These are phyloP conservation scores for Passiflora organensis DNA, from an alignment of 345 rosid species.

Conservation along the genomic window DNA sequence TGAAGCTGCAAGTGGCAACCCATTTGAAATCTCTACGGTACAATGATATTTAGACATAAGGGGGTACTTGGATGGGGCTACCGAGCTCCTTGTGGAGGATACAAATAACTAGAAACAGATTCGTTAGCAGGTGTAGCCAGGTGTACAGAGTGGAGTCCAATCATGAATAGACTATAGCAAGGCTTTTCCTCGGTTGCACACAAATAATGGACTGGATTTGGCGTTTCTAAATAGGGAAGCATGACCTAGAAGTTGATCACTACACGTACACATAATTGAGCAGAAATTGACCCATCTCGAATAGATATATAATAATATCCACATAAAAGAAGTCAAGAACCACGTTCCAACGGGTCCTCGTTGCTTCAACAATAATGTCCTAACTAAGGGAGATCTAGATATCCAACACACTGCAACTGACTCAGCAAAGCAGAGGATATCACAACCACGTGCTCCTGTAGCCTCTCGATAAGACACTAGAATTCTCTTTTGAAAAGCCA, in stretches of 20 bases:
- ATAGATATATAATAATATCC: background rate
- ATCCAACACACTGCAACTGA: background rate
- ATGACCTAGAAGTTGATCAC: background rate
- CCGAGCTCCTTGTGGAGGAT: too few relatives aligned
- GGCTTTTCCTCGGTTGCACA: background rate
- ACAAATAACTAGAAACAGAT: too few relatives aligned
- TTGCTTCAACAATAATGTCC: background rate
- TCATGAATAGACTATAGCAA: background rate
- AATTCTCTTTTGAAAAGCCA: background rate
- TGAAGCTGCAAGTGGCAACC: too few relatives aligned
- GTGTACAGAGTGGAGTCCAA: background rate
- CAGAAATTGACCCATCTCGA: background rate
- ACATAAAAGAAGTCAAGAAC: slow-evolving; percentile 2
- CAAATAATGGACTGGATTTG: background rate
- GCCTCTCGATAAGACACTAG: background rate
- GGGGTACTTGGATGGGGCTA: too few relatives aligned
- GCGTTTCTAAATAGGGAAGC: background rate
- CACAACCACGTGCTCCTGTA: slow-evolving; percentile 11
- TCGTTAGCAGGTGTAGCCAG: background rate
- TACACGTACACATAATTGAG: slow-evolving; percentile 7
- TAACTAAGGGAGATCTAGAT: background rate
- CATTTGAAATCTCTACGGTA: too few relatives aligned
- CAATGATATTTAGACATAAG: too few relatives aligned
- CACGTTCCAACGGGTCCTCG: background rate
- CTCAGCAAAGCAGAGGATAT: background rate